Base-by-base conservation (phyloP, 2,329 filamentous ascomycete genomes). In the Alternaria arborescens region DNA sequence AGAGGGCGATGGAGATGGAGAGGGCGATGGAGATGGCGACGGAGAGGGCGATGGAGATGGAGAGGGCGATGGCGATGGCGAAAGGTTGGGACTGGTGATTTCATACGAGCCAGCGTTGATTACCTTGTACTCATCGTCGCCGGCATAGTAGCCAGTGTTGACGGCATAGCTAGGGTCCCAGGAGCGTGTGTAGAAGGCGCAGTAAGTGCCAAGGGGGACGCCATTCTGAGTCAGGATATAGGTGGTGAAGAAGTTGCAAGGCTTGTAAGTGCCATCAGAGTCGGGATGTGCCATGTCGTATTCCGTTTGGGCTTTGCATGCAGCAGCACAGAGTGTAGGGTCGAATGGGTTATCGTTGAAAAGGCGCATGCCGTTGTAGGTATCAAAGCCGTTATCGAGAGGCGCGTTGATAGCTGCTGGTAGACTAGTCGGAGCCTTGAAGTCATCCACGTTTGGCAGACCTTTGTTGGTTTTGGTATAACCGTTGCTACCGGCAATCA, bases 161-260 rank as follows among this genome's bases (percentile, higher is more conserved):
- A 61, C 57, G 24, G 71, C 71, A 28, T 68, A 67, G 6, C 10
- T 20, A 5, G 20, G 0, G 24, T 53, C 61, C 67, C 69, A 73
- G 4, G 41, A 20, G 40, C 64, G 64, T 5, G 72, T 72, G 60
- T 74, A 72, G 18, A 71, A 42, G 40, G 64, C 60, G 56, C 78
- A 80, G 66, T 79, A 79, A 30, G 75, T 76, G 16, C 77, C 78
- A 42, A 78, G 71, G 1, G 78, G 75, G 22, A 72, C 58, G 18
- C 69, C 72, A 48, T 77, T 75, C 52, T 76, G 70, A 26, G 66
- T 69, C 11, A 79, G 64, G 16, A 80, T 71, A 52, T 80, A 80
- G 14, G 73, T 69, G 30, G 76, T 77, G 65, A 74, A 78, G 69
- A 79, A 78, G 62, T 78, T 78, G 72, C 78, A 80, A 36, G 76